A percentile compares a stretch with the other conserved stretches of the same genome.
These are phyloP conservation scores for Artemisia tridentata DNA, from an alignment of 129 eudicot genomes.

Conservation along the genomic window DNA sequence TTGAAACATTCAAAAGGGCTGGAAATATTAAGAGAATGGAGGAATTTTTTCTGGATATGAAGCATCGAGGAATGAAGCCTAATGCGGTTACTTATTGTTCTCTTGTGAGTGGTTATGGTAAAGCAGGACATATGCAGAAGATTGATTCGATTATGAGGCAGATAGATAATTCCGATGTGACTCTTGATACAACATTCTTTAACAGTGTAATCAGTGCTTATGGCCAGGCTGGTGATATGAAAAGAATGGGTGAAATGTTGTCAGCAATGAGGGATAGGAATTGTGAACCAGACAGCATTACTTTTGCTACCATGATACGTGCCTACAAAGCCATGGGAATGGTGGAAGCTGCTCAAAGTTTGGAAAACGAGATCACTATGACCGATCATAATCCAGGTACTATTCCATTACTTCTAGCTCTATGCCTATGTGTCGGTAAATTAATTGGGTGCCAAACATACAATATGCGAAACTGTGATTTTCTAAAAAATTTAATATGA, in stretches of 20 bases:
- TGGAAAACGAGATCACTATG: conserved; percentile 46
- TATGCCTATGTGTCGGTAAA: not conserved
- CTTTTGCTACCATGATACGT: conserved; percentile 75
- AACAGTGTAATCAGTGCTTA: conserved; percentile 65
- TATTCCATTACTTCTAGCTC: not conserved
- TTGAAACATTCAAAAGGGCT: conserved; percentile 56
- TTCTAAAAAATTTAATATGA: too few species aligned
- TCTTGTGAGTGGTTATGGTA: conserved; percentile 75
- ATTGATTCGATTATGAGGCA: conserved; percentile 80
- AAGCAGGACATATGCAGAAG: conserved; percentile 57
- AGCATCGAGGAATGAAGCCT: conserved; percentile 87
- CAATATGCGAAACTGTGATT: too few species aligned
- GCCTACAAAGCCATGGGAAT: conserved; percentile 67
- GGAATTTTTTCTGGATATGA: conserved; percentile 72
- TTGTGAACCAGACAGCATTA: conserved; percentile 65
- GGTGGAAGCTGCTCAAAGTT: conserved; percentile 62
- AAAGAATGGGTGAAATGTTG: conserved; percentile 62
- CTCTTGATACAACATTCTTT: conserved; percentile 75
- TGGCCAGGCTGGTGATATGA: conserved; percentile 68
- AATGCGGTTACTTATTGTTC: conserved; percentile 79
- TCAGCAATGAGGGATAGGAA: conserved; percentile 60
- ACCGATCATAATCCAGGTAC: conserved; percentile 34
- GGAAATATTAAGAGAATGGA: conserved; percentile 68
- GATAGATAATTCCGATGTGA: conserved; percentile 78
- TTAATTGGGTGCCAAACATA: not conserved